Percentiles rank a stretch among this genome's conserved stretches.
phyloP scores from a whole-genome alignment of 805 yeast species.

The Candida ortonii region DNA sequence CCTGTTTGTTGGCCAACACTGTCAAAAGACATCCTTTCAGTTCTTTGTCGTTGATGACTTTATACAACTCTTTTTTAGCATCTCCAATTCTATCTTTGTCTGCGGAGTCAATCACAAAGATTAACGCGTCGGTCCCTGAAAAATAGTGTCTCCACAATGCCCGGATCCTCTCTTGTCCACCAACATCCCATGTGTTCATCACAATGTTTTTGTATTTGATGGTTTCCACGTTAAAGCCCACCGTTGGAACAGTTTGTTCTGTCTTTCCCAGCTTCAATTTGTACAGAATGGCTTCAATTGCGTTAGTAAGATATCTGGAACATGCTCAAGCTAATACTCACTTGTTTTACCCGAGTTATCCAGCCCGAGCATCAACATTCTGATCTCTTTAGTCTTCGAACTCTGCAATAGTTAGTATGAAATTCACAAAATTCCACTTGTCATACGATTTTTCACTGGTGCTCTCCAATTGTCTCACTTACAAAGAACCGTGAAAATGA shows the following conservation, averaged over 20 bases:
- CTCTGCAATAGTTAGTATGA: slow-evolving; percentile 7
- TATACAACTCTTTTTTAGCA: slow-evolving; percentile 71
- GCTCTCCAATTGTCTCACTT: slow-evolving; percentile 9
- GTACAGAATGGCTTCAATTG: slow-evolving; percentile 60
- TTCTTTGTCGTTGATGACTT: slow-evolving; percentile 80
- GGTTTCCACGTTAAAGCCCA: slow-evolving; percentile 85
- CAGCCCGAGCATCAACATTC: slow-evolving; percentile 85
- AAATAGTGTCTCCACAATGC: slow-evolving; percentile 95
- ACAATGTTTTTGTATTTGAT: slow-evolving; percentile 43
- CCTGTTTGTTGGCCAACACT: slow-evolving; percentile 89
- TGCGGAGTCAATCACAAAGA: slow-evolving; percentile 84
- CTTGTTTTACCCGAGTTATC: slow-evolving; percentile 91
- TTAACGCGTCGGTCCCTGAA: slow-evolving; percentile 88
- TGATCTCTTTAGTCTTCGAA: slow-evolving; percentile 28
- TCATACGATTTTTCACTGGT: too few relatives aligned
- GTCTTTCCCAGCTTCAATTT: slow-evolving; percentile 76
- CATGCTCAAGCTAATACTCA: slow-evolving; percentile 22
- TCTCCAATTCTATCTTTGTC: slow-evolving; percentile 71
- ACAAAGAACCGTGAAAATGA: slow-evolving; percentile 22
- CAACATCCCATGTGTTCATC: slow-evolving; percentile 80
- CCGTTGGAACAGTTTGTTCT: slow-evolving; percentile 83
- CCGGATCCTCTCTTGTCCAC: slow-evolving; percentile 91
- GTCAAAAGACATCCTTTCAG: slow-evolving; percentile 75
- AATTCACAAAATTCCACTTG: too few relatives aligned
- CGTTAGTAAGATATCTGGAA: slow-evolving; percentile 8